Conservation (phyloP, 1,139 yeast species). For the Yarrowia galli region DNA sequence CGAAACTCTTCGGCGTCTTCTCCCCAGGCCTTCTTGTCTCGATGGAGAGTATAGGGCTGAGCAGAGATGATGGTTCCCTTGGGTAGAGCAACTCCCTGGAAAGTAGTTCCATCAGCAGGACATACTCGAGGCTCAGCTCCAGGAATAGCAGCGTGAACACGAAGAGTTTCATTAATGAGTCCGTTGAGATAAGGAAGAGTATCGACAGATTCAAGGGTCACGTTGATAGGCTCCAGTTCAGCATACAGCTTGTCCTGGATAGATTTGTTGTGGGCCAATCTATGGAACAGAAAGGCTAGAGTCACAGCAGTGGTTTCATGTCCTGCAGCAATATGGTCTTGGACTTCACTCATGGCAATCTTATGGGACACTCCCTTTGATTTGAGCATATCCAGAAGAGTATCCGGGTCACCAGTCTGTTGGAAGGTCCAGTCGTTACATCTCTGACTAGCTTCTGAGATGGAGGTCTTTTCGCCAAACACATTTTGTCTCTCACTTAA, state of each 20-base stretch:
- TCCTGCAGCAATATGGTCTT: constrained; percentile 69
- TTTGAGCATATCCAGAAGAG: constrained; percentile 47
- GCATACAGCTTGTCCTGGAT: constrained; percentile 29
- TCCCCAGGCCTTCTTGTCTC: constrained; percentile 22
- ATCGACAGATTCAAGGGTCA: constrained; percentile 8
- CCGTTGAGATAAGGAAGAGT: constrained; percentile 15
- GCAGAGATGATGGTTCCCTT: constrained; percentile 14
- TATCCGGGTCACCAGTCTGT: constrained; percentile 19
- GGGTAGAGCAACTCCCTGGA: constrained; percentile 1
- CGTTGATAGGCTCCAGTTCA: constrained; percentile 7
- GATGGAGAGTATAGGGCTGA: constrained; percentile 20
- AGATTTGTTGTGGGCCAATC: constrained; percentile 8
- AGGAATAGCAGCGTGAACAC: constrained; percentile 24
- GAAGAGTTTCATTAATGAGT: constrained; percentile 18
- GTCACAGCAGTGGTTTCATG: constrained; percentile 80
- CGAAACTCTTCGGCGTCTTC: constrained; percentile 8
- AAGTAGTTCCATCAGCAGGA: constrained; percentile 10
- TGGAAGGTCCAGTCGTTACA: constrained; percentile 28
- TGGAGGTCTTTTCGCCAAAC: constrained; percentile 12
- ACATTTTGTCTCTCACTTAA: constrained; percentile 48
- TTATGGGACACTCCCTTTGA: constrained; percentile 20
- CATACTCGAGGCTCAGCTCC: constrained; percentile 27
- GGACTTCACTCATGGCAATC: constrained; percentile 49
- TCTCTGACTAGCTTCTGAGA: constrained; percentile 9
- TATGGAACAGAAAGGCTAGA: constrained; percentile 58